phyloP scores from a whole-genome alignment of 2,329 filamentous ascomycete genomes.

The Falciphora oryzae region DNA sequence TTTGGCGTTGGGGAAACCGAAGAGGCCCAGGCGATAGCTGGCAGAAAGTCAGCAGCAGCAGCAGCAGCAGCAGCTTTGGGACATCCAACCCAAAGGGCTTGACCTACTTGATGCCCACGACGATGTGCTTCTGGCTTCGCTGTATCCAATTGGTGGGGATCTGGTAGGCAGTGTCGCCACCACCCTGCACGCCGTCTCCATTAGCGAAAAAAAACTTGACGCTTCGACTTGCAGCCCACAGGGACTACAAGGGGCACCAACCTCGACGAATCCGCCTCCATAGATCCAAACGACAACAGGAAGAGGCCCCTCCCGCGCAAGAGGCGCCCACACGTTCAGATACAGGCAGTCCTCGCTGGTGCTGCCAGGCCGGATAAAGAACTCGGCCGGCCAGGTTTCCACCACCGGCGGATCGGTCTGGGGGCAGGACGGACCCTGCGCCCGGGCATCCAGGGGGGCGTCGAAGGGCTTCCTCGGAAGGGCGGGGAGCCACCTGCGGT shows the following conservation, averaged over 20 bases:
- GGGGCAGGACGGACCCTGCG: background rate
- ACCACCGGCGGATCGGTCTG: background rate
- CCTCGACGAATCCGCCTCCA: slow-evolving; percentile 37
- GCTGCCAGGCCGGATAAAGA: background rate
- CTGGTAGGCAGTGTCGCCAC: slow-evolving; percentile 38
- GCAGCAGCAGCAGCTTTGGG: too few species aligned
- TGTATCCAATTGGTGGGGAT: slow-evolving; percentile 37
- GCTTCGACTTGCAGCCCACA: too few species aligned
- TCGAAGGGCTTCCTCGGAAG: background rate
- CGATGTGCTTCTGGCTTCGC: slow-evolving; percentile 41
- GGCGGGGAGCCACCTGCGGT: slow-evolving; percentile 14
- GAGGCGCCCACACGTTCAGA: slow-evolving; percentile 37
- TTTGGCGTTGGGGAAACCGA: slow-evolving; percentile 26
- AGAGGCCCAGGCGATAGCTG: slow-evolving; percentile 29
- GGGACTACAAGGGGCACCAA: too few species aligned
- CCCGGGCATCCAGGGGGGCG: background rate
- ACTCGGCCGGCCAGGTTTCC: background rate
- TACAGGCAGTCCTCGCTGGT: slow-evolving; percentile 36
- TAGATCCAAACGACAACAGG: slow-evolving; percentile 43
- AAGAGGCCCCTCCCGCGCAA: slow-evolving; percentile 6
- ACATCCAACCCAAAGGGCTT: too few species aligned
- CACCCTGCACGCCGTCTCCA: slow-evolving; percentile 24
- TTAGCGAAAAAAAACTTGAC: too few species aligned
- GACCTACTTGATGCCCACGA: slow-evolving; percentile 26
- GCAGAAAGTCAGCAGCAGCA: slow-evolving; percentile 25